Base-by-base conservation (phyloP, 495 filamentous ascomycete genomes). In the Podospora anserina region DNA sequence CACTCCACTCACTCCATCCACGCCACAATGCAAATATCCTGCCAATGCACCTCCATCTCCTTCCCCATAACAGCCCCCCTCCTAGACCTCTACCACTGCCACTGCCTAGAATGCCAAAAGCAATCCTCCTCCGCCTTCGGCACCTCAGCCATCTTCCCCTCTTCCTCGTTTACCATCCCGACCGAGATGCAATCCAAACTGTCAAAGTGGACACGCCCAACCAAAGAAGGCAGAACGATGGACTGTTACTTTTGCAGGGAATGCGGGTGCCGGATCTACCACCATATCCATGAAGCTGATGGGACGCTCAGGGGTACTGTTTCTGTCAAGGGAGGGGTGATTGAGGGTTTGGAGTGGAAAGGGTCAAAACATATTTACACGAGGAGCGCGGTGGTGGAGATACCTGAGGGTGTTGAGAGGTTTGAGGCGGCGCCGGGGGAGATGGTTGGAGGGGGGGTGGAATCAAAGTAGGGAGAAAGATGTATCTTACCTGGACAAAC, bases 61-160 rank as follows among this genome's bases (percentile, higher is more conserved):
- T 86, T 89, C 70, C 70, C 75, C 7, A 80, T 86, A 15, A 70
- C 75, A 2, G 64, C 77, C 27, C 57, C 72, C 15, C 83, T 83
- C 0, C 72, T 84, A 11, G 69, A 72, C 0, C 66, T 88, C 20
- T 88, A 83, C 78, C 78, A 83, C 76, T 88, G 87, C 74, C 87
- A 89, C 76, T 89, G 87, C 78, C 82, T 79, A 59, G 82, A 88
- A 69, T 89, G 87, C 74, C 84, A 79, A 57, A 84, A 84, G 74
- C 86, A 88, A 74, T 84, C 84, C 23, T 77, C 82, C 18, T 85
- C 85, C 7, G 86, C 86, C 5, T 88, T 84, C 69, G 86, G 87
- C 44, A 86, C 84, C 18, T 83, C 82, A 9, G 87, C 85, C 68
- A 75, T 82, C 62, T 79, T 78, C 71, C 75, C 78, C 30, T 73